Evolutionary conservation across 805 yeast genomes (phyloP), one percentile per base, ranked within the genome.

Genomic region (Spathaspora arborariae): DNA sequence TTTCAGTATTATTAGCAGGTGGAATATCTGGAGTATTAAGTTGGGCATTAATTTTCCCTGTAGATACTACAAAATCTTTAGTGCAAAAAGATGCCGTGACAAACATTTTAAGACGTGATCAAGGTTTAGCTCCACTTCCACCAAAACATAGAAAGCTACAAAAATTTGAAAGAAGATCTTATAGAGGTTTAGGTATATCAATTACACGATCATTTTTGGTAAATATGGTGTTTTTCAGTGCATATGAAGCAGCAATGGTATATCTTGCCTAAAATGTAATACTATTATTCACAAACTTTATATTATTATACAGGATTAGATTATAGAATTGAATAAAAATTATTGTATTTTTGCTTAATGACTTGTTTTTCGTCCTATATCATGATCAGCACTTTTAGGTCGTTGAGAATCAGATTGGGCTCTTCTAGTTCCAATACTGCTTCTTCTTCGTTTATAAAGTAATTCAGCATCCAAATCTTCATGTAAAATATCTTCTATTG

Each of bases 141-240:
- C 51, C 51, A 7, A 58, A 54, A 41, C 19, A 44, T 2, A 49
- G 68, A 34, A 67, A 72, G 50, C 56, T 63, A 46, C 60, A 68
- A 46, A 56, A 53, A 15, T 65, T 73, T 41, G 51, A 53, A 10
- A 67, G 78, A 43, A 68, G 78, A 22, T 74, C 85, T 76, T 88
- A 87, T 64, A 72, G 89, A 44, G 96, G 96, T 0, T 67, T 88
- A 39, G 88, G 89, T 1, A 87, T 88, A 21, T 84, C 91, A 10
- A 68, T 85, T 21, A 68, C 82, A 8, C 74, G 96, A 50, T 82
- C 94, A 0, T 79, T 88, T 44, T 56, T 85, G 45, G 85, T 83
- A 11, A 88, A 88, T 50, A 78, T 85, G 77, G 82, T 83, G 6
- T 86, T 88, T 60, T 88, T 88, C 63, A 76, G 88, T 30, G 65